Evolutionary conservation across 805 yeast species (phyloP), one percentile per base, ranked within the genome.

Genomic region (Candida palmyrensis): DNA sequence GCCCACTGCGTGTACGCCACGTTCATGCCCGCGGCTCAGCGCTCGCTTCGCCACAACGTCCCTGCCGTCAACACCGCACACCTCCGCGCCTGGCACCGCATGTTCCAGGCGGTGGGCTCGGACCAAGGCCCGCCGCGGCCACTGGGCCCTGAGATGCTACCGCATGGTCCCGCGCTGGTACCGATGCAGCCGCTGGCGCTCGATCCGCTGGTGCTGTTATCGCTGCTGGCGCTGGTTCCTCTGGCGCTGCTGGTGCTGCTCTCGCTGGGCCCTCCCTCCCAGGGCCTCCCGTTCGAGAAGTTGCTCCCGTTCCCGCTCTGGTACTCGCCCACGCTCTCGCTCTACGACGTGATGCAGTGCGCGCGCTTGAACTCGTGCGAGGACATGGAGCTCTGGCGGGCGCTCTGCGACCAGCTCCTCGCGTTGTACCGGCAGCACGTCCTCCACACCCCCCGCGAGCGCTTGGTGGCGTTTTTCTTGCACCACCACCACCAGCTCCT

Each of bases 391-490:
- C 56, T 59, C 29, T 57, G 63, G 51, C 54, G 44, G 22, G 49
- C 64, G 2, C 54, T 66, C 12, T 59, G 68, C 42, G 12, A 38
- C n/a, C 56, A 62, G 18, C 43, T 68, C 32, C 62, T 57, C 37
- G 34, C 36, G 8, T 34, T 66, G 20, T 52, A 45, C 31, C 27
- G 10, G n/a, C 35, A 53, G 45, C 41, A 50, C 41, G 57, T 55
- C 29, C 58, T 69, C 14, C 51, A 50, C 2, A 73, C 77, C 1
- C 69, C 76, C 1, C 56, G 55, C 6, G 68, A 66, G 3, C 52
- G 50, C 8, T 43, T 77, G 19, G 52, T 75, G 1, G 50, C 53
- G 1, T 66, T 73, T 27, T 65, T 71, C 27, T 41, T 72, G 21
- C 42, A 44, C 4, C 48, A 69, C 42, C 43, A 69, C 12, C 53